Conservation (phyloP, 352 stramenopile species). For the Phytophthora ohioensis region DNA sequence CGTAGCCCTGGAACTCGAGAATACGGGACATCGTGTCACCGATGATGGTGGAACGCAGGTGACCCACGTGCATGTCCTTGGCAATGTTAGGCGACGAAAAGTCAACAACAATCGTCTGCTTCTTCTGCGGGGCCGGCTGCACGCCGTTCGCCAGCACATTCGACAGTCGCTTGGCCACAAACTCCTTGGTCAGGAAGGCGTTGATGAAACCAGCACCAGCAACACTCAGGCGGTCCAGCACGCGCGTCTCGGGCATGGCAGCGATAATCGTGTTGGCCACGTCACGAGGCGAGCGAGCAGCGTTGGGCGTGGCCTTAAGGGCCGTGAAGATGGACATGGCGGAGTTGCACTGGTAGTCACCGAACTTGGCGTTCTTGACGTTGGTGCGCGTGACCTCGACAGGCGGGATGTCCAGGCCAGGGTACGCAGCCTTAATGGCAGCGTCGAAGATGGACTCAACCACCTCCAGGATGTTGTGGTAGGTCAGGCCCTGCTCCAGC, state of each 20-base stretch:
- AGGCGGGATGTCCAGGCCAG: slow-evolving; percentile 55
- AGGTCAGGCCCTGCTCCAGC: slow-evolving; percentile 65
- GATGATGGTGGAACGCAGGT: slow-evolving; percentile 93
- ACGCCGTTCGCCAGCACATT: slow-evolving; percentile 83
- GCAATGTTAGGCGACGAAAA: slow-evolving; percentile 91
- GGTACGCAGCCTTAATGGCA: slow-evolving; percentile 77
- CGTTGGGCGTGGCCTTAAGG: slow-evolving; percentile 91
- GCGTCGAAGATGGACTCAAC: slow-evolving; percentile 81
- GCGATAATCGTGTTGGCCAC: slow-evolving; percentile 93
- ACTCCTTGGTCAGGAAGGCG: slow-evolving; percentile 91
- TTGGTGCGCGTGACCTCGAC: slow-evolving; percentile 82
- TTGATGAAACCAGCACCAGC: slow-evolving; percentile 99
- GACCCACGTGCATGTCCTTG: slow-evolving; percentile 92
- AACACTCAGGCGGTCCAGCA: slow-evolving; percentile 92
- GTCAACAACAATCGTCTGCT: slow-evolving; percentile 79
- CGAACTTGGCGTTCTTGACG: slow-evolving; percentile 85
- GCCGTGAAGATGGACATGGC: slow-evolving; percentile 97
- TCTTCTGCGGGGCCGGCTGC: slow-evolving; percentile 83
- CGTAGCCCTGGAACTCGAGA: slow-evolving; percentile 87
- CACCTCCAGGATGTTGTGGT: slow-evolving; percentile 79
- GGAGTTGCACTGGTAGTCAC: slow-evolving; percentile 99
- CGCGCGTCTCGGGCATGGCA: slow-evolving; percentile 80
- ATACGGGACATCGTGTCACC: slow-evolving; percentile 88
- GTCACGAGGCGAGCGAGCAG: slow-evolving; percentile 80
- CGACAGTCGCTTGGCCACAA: slow-evolving; percentile 71